These are phyloP conservation scores for Plasmodium relictum DNA, from an alignment of 169 alveolate species.

Conservation along the genomic window DNA sequence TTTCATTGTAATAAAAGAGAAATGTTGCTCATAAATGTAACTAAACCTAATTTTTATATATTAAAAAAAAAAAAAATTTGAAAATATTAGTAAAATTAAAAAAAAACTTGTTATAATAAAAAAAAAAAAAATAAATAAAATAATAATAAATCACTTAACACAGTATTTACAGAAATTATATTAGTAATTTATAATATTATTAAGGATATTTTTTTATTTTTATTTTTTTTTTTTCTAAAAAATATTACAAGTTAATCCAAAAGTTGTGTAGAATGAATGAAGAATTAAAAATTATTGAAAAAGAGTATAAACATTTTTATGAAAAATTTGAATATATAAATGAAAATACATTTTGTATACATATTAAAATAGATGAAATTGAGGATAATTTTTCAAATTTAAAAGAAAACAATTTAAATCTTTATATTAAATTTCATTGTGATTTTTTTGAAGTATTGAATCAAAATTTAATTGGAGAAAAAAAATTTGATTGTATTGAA, in stretches of 20 bases:
- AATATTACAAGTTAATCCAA: neutral
- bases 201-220: neutral
- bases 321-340: constrained; percentile 22
- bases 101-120: too few species aligned
- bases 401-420: constrained; percentile 12
- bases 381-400: neutral
- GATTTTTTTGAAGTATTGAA: constrained; percentile 38
- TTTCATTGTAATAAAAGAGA: too few species aligned
- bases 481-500: constrained; percentile 53
- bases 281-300: constrained; percentile 50
- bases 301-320: constrained; percentile 41
- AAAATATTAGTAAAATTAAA: too few species aligned
- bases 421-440: constrained; percentile 20
- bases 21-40: too few species aligned
- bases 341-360: constrained; percentile 37
- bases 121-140: too few species aligned
- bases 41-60: too few species aligned
- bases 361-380: constrained; percentile 33
- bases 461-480: neutral
- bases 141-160: too few species aligned
- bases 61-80: too few species aligned
- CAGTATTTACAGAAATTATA: too few species aligned
- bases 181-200: too few species aligned
- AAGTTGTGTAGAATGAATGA: constrained; percentile 19
- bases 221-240: neutral